Evolutionary conservation across 352 stramenopile species (phyloP).

Genomic region (Pythium myriotylum): DNA sequence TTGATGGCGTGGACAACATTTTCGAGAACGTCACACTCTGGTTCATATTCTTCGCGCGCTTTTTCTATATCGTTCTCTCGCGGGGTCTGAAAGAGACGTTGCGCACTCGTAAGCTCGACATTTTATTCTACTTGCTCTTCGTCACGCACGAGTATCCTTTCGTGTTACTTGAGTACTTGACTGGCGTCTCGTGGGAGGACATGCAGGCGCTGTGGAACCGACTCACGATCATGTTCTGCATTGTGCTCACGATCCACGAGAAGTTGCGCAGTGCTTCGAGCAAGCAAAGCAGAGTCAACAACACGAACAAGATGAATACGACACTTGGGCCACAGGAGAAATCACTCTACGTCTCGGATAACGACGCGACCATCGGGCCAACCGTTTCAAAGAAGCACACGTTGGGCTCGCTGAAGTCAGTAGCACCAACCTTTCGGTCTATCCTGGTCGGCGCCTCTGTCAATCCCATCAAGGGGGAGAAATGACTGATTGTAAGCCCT

Average conservation of each 20-base stretch:
- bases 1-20: constrained; percentile 25
- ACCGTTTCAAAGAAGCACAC: background rate
- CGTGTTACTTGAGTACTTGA: constrained; percentile 17
- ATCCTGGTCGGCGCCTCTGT: constrained; percentile 5
- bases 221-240: constrained; percentile 22
- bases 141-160: constrained; percentile 25
- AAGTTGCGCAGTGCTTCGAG: constrained; percentile 11
- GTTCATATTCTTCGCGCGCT: constrained; percentile 41
- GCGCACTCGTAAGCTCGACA: constrained; percentile 29
- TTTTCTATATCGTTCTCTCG: constrained; percentile 37
- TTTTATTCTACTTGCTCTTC: constrained; percentile 40
- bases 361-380: background rate
- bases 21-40: constrained; percentile 26
- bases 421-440: background rate
- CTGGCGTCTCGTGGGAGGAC: constrained; percentile 18
- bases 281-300: constrained; percentile 7
- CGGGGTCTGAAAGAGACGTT: constrained; percentile 28
- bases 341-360: constrained; percentile 14
- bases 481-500: too few relatives aligned
- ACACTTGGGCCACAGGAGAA: constrained; percentile 16
- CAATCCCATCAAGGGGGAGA: background rate
- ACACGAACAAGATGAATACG: constrained; percentile 16
- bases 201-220: constrained; percentile 24
- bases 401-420: background rate
- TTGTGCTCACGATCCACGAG: constrained; percentile 11